Conservation (phyloP, 1,284 basidiomycete species). For the Tilletia walkeri region DNA sequence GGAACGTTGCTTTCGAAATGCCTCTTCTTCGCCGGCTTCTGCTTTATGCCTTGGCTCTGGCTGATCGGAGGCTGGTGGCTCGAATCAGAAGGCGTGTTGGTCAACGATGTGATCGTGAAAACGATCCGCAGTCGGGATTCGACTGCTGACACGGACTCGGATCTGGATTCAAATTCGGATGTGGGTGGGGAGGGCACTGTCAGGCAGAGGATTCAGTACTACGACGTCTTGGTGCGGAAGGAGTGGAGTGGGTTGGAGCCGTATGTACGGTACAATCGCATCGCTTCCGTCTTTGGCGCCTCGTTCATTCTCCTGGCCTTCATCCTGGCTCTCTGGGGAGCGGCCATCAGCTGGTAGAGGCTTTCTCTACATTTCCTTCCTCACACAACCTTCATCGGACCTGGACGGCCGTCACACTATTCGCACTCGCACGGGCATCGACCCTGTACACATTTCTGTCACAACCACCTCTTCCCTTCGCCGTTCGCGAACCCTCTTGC, state of each 20-base stretch:
- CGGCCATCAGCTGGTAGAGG: neutral
- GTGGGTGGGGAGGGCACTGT: neutral
- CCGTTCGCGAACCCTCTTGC: too few species aligned
- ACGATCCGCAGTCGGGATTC: neutral
- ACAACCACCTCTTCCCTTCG: too few species aligned
- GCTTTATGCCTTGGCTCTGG: constrained; percentile 50
- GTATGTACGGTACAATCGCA: constrained; percentile 7
- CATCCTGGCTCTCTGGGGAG: constrained; percentile 7
- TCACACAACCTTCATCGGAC: too few species aligned
- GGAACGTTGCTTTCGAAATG: constrained; percentile 12
- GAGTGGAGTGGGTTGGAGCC: constrained; percentile 9
- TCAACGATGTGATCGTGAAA: neutral
- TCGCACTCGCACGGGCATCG: too few species aligned
- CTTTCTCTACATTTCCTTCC: too few species aligned
- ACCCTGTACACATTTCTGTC: too few species aligned
- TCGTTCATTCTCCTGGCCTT: neutral
- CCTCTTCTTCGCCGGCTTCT: constrained; percentile 46
- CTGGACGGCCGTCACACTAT: too few species aligned
- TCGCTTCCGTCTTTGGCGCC: constrained; percentile 4
- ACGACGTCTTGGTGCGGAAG: neutral
- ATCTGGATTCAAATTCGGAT: neutral
- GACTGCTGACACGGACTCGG: neutral
- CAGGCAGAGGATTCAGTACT: neutral
- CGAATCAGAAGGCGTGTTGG: neutral
- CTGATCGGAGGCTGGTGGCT: constrained; percentile 45